Evolutionary conservation across 805 yeast species (phyloP).

Genomic region (Lachancea quebecensis): DNA sequence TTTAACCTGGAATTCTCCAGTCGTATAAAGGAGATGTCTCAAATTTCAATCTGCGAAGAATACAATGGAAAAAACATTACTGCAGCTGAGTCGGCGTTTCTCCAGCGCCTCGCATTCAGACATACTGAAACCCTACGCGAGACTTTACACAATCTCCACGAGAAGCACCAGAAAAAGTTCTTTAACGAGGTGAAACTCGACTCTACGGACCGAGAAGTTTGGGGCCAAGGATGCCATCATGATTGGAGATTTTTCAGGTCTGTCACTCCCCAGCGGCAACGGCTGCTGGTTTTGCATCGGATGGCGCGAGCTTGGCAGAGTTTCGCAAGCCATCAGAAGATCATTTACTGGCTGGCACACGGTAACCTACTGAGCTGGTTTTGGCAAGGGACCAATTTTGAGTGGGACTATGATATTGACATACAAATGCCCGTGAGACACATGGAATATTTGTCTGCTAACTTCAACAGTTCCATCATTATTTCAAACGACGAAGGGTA

Average conservation of each 20-base stretch:
- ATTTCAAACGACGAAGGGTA: conserved; percentile 1
- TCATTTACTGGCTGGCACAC: conserved; percentile 37
- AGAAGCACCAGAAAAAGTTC: neutral
- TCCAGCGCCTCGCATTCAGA: neutral
- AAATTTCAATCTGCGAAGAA: neutral
- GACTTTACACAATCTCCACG: neutral
- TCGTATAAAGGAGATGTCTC: neutral
- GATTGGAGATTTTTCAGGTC: conserved; percentile 54
- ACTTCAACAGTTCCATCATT: conserved; percentile 40
- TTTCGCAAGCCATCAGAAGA: conserved; percentile 36
- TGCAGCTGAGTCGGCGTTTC: neutral
- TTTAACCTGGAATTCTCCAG: neutral
- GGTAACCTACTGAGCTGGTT: conserved; percentile 45
- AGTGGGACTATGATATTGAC: conserved; percentile 31
- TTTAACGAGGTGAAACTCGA: neutral
- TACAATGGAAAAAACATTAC: neutral
- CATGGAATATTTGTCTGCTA: conserved; percentile 35
- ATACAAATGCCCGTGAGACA: conserved; percentile 46
- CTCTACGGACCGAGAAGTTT: neutral
- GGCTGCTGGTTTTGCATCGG: conserved; percentile 28
- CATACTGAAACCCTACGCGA: neutral
- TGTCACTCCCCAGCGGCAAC: conserved; percentile 33
- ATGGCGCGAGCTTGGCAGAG: conserved; percentile 42
- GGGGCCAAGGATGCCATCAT: conserved; percentile 33
- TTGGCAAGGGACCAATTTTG: conserved; percentile 45